A percentile compares a stretch with the other conserved stretches of the same genome.
phyloP scores from a whole-genome alignment of 768 basidiomycete genomes.

The Paxillus ammoniavirescens region DNA sequence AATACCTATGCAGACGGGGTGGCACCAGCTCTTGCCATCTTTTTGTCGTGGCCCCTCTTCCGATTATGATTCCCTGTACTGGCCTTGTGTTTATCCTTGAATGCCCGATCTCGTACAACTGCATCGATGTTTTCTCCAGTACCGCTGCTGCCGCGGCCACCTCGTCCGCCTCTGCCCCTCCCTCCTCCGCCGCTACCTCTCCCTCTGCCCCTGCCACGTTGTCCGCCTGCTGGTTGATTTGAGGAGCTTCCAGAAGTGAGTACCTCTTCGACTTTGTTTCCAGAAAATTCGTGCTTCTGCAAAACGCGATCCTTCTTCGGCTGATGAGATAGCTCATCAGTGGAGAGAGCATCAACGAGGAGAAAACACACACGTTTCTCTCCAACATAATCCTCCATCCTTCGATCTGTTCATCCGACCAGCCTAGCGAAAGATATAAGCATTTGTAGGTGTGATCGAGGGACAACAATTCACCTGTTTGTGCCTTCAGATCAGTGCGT shows the following conservation, averaged over 20 bases:
- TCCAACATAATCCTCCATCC: slow-evolving; percentile 93
- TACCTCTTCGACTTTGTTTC: slow-evolving; percentile 43
- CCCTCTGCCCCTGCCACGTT: slow-evolving; percentile 14
- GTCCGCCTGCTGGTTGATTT: slow-evolving; percentile 9
- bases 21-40: slow-evolving; percentile 68
- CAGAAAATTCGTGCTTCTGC: slow-evolving; percentile 73
- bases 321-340: slow-evolving; percentile 31
- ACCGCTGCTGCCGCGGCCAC: slow-evolving; percentile 35
- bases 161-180: slow-evolving; percentile 39
- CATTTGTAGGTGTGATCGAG: not conserved
- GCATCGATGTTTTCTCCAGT: slow-evolving; percentile 38
- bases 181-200: slow-evolving; percentile 35
- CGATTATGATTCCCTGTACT: slow-evolving; percentile 70
- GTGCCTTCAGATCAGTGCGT: slow-evolving; percentile 60
- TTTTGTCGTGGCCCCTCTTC: slow-evolving; percentile 86
- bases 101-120: slow-evolving; percentile 56
- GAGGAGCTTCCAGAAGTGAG: not conserved
- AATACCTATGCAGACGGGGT: slow-evolving; percentile 29
- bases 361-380: slow-evolving; percentile 60
- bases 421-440: slow-evolving; percentile 41
- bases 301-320: slow-evolving; percentile 74
- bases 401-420: slow-evolving; percentile 85
- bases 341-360: slow-evolving; percentile 3
- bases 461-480: slow-evolving; percentile 53
- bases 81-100: slow-evolving; percentile 77